Base-by-base conservation (phyloP, 2,329 filamentous ascomycete genomes). In the Cercospora sp. region DNA sequence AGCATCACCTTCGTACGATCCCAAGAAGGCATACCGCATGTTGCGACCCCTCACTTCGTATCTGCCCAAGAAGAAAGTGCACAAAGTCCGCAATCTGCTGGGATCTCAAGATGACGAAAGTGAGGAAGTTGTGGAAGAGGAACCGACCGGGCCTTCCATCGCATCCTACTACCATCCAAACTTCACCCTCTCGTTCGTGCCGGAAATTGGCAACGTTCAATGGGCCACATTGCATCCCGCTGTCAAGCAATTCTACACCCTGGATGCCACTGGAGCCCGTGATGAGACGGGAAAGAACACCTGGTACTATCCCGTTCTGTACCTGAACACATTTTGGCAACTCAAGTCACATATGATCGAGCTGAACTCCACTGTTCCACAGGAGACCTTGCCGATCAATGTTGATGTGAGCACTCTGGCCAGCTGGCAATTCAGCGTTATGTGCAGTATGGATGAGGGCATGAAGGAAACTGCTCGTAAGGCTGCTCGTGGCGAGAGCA, bases 301-400 rank as follows among this genome's bases (percentile, higher is more conserved):
- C 69, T 99, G 94, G 94, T 99, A 98, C 78, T 89, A 91, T 77
- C 95, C 95, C 4, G 88, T 97, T 55, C 82, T 98, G 45, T 99
- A 93, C 78, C 84, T 95, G 77, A 99, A 99, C 82, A 96, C 91
- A 3, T 99, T 99, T 81, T 99, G 95, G 95, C 94, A 98, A 81
- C 85, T 99, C 71, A 92, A 88, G 78, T 90, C 86, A 71, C 93
- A 98, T 75, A 98, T 98, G 94, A 92, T 87, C 23, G 86, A 94
- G 73, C 84, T 99, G 61, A 99, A 99, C 79, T 90, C 92, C 16
- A 98, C 95, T 0, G 91, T 97, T 74, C 98, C 95, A 0, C 92
- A 97, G 75, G 90, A 88, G 75, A 88, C 88, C 23, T 83, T 97
- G 28, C 93, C 94, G 2, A 83, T 98, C 70, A 91, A 93, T 69